Base-by-base conservation (phyloP, 2,329 filamentous ascomycete species). In the Microdochium nivale region DNA sequence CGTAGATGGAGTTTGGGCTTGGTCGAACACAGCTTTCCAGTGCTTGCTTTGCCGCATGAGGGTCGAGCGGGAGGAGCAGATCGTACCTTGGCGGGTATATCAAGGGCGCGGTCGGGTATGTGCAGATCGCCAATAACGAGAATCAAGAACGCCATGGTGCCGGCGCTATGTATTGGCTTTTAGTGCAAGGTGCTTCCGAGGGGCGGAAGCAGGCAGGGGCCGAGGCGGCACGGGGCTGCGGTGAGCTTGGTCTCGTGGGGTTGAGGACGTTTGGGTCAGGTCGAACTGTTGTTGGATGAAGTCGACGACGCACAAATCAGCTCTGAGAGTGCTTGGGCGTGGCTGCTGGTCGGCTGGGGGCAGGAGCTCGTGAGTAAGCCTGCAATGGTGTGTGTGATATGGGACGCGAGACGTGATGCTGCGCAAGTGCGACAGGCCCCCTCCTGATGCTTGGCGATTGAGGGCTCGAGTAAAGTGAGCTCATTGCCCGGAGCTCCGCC, bases 81-180 rank as follows among this genome's bases (percentile, higher is more conserved):
- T 37, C 58, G 59, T 77, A 90, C 90, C 84, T 95, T 95, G 69
- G 86, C 79, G 54, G 90, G 90, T 63, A 96, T 91, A 69, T 95
- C 90, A 58, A 94, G 84, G 61, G 90, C 90, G 67, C 90, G 80
- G 71, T 96, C 90, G 62, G 90, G 90, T 71, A 96, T 95, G 75
- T 95, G 90, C 51, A 96, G 82, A 74, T 96, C 90, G 68, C 90
- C 90, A 61, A 96, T 89, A 65, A 94, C 89, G 66, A 96, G 81
- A 66, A 95, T 90, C 60, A 96, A 79, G 72, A 92, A 89, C 58
- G 90, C 89, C 75, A 92, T 90, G 77, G 83, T 86, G 62, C 53
- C 50, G 53, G 51, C 27, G 24, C 25, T 49, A 50, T 14, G 56
- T 58, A 49, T 30, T n/a, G 52, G 10, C 13, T n/a, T n/a, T n/a